Conservation (phyloP, 805 yeast genomes). For the Candida orba region DNA sequence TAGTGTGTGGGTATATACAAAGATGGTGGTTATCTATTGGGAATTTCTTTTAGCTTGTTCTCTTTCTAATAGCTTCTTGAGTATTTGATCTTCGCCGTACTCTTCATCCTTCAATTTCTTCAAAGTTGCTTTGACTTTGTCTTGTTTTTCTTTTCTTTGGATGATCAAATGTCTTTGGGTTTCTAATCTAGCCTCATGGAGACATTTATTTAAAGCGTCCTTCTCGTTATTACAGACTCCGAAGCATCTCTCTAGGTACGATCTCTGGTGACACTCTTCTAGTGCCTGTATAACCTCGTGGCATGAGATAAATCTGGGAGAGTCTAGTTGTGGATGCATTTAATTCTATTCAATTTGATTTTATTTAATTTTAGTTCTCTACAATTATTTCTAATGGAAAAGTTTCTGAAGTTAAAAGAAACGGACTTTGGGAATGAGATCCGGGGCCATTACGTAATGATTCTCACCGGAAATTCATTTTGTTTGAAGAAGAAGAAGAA, state of each 20-base stretch:
- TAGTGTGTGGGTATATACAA: background rate
- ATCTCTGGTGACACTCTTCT: slow-evolving; percentile 78
- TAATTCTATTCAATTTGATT: no score
- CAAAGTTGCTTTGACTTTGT: slow-evolving; percentile 48
- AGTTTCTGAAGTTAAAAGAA: no score
- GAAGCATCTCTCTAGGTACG: slow-evolving; percentile 59
- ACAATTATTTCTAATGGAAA: no score
- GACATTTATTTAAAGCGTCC: slow-evolving; percentile 69
- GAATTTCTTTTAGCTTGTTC: slow-evolving; percentile 32
- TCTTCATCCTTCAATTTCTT: slow-evolving; percentile 65
- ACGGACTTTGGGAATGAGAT: no score
- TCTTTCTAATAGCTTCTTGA: slow-evolving; percentile 56
- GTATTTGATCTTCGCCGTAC: slow-evolving; percentile 67
- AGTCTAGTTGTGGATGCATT: slow-evolving; percentile 49
- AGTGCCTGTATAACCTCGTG: slow-evolving; percentile 77
- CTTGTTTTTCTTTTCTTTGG: slow-evolving; percentile 50
- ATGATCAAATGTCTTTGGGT: slow-evolving; percentile 47
- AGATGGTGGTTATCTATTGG: background rate
- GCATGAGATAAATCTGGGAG: slow-evolving; percentile 52
- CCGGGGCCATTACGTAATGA: no score
- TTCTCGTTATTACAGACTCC: slow-evolving; percentile 85
- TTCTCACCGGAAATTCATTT: no score
- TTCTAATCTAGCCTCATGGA: slow-evolving; percentile 66
- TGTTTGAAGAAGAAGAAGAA: no score
- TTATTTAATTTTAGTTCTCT: no score